These are phyloP conservation scores for Baudoinia panamericana DNA, from an alignment of 495 filamentous ascomycete species.

Conservation along the genomic window DNA sequence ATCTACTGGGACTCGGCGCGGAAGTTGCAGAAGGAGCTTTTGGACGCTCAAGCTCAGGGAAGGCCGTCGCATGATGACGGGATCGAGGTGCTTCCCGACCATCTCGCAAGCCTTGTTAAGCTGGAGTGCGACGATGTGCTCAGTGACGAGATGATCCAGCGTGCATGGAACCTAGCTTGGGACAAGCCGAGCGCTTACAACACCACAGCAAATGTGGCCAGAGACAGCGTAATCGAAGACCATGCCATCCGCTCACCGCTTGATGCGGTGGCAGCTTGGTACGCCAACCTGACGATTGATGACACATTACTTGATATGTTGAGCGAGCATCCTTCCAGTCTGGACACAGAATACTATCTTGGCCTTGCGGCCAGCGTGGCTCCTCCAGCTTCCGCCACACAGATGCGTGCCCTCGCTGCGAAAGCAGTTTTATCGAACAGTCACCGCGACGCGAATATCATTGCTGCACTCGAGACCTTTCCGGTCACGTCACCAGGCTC, in stretches of 20 bases:
- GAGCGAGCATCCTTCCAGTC: conserved; percentile 28
- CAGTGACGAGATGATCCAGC: conserved; percentile 60
- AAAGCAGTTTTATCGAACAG: conserved; percentile 45
- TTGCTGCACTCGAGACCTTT: conserved; percentile 39
- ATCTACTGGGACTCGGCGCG: conserved; percentile 73
- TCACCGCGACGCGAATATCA: conserved; percentile 41
- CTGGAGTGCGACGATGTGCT: conserved; percentile 71
- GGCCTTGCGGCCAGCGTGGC: conserved; percentile 59
- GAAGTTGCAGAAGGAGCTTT: conserved; percentile 39
- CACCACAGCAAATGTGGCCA: conserved; percentile 49
- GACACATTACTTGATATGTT: conserved; percentile 42
- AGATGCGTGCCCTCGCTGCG: conserved; percentile 66
- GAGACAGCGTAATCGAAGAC: conserved; percentile 79
- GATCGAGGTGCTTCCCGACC: conserved; percentile 55
- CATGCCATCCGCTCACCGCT: conserved; percentile 73
- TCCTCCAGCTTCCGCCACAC: conserved; percentile 62
- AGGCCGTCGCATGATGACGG: conserved; percentile 28
- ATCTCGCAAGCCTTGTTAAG: conserved; percentile 60
- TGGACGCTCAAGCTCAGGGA: conserved; percentile 10
- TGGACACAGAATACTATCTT: conserved; percentile 33
- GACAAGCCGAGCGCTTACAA: conserved; percentile 61
- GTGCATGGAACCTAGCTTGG: conserved; percentile 85
- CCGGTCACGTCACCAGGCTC: conserved; percentile 31
- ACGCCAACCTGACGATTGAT: conserved; percentile 64
- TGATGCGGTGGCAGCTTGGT: conserved; percentile 86